Conservation (phyloP, 2,329 filamentous ascomycete species). For the Cercospora janseana region DNA sequence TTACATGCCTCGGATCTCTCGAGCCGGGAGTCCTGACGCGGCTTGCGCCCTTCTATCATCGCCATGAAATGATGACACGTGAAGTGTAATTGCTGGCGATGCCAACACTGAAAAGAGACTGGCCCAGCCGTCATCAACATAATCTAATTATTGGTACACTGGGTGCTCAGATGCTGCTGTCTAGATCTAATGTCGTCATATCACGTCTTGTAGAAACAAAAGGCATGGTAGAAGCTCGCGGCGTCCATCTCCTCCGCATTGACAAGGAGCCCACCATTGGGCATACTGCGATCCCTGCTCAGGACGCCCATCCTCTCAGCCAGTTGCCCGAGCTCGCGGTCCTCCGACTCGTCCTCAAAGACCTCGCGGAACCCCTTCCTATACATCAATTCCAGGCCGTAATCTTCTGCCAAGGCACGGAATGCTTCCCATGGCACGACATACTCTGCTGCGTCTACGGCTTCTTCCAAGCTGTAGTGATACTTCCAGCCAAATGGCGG, state of each 20-base stretch:
- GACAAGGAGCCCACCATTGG: conserved; percentile 61
- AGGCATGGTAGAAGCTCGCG: conserved; percentile 83
- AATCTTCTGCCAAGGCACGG: conserved; percentile 90
- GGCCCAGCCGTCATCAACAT: too few species aligned
- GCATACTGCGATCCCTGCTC: conserved; percentile 56
- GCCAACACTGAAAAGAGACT: too few species aligned
- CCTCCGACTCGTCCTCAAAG: conserved; percentile 87
- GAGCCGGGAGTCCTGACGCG: too few species aligned
- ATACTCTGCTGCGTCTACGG: conserved; percentile 95
- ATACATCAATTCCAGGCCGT: conserved; percentile 93
- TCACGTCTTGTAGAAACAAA: conserved; percentile 83
- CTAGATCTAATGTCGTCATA: conserved; percentile 1
- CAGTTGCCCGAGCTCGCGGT: conserved; percentile 73
- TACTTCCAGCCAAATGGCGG: conserved; percentile 98
- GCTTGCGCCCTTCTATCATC: too few species aligned
- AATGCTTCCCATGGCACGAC: conserved; percentile 98
- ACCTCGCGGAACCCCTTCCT: conserved; percentile 87
- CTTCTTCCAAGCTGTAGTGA: conserved; percentile 92
- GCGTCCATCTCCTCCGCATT: conserved; percentile 89
- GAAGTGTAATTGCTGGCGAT: too few species aligned
- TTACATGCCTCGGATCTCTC: too few species aligned
- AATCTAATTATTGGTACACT: conserved; percentile 5
- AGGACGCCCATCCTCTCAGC: conserved; percentile 96
- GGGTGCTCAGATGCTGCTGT: background rate
- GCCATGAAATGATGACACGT: too few species aligned